Conservation (phyloP, 768 basidiomycete genomes). For the Amanita exitialis region DNA sequence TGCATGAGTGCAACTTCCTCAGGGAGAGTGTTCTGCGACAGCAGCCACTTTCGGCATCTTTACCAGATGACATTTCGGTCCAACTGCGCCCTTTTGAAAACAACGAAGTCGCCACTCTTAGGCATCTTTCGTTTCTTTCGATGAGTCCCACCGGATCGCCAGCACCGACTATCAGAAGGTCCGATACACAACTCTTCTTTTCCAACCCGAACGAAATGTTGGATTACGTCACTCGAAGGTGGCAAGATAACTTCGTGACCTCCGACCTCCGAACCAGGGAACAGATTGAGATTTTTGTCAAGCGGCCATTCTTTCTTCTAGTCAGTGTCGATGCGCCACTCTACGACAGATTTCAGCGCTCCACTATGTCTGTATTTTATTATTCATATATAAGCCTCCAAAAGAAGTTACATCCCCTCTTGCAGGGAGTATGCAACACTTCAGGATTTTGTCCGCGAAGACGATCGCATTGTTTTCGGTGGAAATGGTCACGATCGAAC, state of each 20-base stretch:
- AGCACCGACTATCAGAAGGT: constrained; percentile 12
- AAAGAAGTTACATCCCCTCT: not conserved
- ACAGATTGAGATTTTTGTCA: constrained; percentile 60
- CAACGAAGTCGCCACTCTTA: constrained; percentile 7
- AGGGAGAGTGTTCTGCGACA: not conserved
- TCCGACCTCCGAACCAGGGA: constrained; percentile 48
- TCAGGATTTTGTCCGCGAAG: constrained; percentile 62
- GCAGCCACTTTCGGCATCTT: not conserved
- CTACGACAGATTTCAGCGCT: constrained; percentile 53
- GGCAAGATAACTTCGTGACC: constrained; percentile 77
- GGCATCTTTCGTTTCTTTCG: constrained; percentile 30
- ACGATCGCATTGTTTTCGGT: constrained; percentile 69
- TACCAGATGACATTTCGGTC: constrained; percentile 1
- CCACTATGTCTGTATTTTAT: constrained; percentile 30
- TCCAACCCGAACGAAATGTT: constrained; percentile 45
- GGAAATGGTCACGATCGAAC: constrained; percentile 8
- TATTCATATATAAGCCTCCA: not conserved
- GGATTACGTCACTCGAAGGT: constrained; percentile 68
- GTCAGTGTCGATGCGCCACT: constrained; percentile 79
- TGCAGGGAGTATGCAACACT: constrained; percentile 26
- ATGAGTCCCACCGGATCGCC: constrained; percentile 24
- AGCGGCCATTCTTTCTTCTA: constrained; percentile 86
- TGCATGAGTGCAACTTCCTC: not conserved
- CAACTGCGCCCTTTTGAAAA: not conserved
- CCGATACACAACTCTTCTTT: constrained; percentile 25